These are phyloP conservation scores for Cerioporus squamosus DNA, from an alignment of 1,284 basidiomycete species.

Conservation along the genomic window DNA sequence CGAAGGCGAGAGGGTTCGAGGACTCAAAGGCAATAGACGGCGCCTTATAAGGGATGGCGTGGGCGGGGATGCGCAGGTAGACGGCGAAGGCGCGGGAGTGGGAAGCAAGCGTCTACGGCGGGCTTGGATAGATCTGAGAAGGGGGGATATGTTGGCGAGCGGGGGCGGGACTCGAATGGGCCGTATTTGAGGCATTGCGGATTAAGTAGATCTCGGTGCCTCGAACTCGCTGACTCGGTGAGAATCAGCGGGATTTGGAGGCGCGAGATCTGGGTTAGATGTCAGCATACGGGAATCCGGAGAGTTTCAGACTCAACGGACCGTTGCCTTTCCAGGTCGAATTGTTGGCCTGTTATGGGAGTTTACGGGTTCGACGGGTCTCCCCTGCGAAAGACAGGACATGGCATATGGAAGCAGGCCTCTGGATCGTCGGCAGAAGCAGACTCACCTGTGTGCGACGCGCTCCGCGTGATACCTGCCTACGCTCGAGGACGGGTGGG, in stretches of 20 bases:
- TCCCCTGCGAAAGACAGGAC: conserved; percentile 15
- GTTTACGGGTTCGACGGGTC: conserved; percentile 16
- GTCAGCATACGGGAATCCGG: conserved; percentile 20
- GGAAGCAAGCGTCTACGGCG: conserved; percentile 22
- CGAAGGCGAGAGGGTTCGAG: conserved; percentile 24
- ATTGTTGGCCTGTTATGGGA: conserved; percentile 20
- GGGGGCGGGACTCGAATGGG: conserved; percentile 23
- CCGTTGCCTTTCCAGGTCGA: conserved; percentile 23
- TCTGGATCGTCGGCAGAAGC: conserved; percentile 27
- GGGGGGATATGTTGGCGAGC: conserved; percentile 25
- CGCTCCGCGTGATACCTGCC: conserved; percentile 20
- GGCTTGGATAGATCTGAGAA: conserved; percentile 20
- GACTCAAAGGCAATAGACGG: conserved; percentile 26
- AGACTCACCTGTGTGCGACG: conserved; percentile 20
- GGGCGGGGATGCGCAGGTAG: conserved; percentile 24
- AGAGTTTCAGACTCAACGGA: conserved; percentile 22
- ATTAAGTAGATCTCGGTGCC: conserved; percentile 27
- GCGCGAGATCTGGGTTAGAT: conserved; percentile 24
- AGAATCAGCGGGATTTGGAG: conserved; percentile 24
- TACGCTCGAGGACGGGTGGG: conserved; percentile 11
- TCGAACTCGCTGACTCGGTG: conserved; percentile 24
- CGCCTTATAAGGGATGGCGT: conserved; percentile 30
- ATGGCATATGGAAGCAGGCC: conserved; percentile 22
- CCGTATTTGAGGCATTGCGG: conserved; percentile 26
- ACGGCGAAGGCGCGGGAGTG: conserved; percentile 23